phyloP scores from a whole-genome alignment of 139 green algal species.

The Chlorella vulgaris region DNA sequence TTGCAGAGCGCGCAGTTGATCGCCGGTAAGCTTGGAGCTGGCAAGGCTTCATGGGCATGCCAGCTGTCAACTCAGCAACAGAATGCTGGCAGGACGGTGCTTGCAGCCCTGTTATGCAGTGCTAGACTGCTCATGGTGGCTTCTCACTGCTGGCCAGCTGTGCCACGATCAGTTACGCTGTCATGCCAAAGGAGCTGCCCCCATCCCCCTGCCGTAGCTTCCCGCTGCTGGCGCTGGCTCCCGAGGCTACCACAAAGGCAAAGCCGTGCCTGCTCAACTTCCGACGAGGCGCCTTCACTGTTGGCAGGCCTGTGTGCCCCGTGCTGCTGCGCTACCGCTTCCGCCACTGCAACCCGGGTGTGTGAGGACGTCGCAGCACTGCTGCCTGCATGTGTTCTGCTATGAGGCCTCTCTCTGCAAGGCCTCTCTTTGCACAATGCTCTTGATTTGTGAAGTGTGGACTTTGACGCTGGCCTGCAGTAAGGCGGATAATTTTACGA shows the following conservation, averaged over 20 bases:
- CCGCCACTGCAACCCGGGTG: slow-evolving; percentile 44
- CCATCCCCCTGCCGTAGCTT: no score
- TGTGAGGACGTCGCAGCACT: not conserved
- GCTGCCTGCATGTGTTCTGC: no score
- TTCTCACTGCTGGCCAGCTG: not conserved
- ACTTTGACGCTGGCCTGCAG: no score
- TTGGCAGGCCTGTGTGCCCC: slow-evolving; percentile 49
- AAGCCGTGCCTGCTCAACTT: slow-evolving; percentile 56
- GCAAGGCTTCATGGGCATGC: no score
- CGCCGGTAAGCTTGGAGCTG: slow-evolving; percentile 26
- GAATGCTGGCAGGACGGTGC: no score
- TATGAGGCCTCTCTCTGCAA: no score
- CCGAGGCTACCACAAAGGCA: slow-evolving; percentile 61
- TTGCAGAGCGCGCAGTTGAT: slow-evolving; percentile 38
- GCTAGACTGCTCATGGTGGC: not conserved
- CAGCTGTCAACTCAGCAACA: no score
- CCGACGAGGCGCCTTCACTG: slow-evolving; percentile 50
- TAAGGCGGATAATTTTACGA: no score
- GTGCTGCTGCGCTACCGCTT: slow-evolving; percentile 53
- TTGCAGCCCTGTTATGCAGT: not conserved
- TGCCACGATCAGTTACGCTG: no score
- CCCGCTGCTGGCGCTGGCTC: slow-evolving; percentile 52
- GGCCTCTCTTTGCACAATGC: no score
- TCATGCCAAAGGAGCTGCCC: no score
- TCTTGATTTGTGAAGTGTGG: no score